These are phyloP conservation scores for Urostyla sp. DNA, from an alignment of 73 alveolate genomes.

Conservation along the genomic window DNA sequence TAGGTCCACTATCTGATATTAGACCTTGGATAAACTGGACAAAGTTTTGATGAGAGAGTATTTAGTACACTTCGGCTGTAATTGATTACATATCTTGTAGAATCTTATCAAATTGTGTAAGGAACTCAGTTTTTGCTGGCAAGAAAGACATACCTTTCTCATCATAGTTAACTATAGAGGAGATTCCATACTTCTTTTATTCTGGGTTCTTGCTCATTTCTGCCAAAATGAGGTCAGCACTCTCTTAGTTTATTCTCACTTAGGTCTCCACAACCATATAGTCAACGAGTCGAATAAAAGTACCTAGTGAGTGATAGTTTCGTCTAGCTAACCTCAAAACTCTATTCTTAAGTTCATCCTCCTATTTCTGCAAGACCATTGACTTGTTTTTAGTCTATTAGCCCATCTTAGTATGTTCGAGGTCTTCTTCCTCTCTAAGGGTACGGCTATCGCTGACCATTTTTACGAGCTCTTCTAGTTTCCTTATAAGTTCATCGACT, in stretches of 20 bases:
- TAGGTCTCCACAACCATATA: conserved; percentile 97
- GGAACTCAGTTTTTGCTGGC: conserved; percentile 88
- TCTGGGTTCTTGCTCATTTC: conserved; percentile 84
- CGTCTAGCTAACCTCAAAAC: conserved; percentile 91
- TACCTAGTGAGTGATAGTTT: conserved; percentile 92
- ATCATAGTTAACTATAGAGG: conserved; percentile 72
- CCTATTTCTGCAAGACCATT: conserved; percentile 92
- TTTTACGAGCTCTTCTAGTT: conserved; percentile 70
- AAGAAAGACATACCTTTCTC: conserved; percentile 71
- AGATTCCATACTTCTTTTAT: conserved; percentile 76
- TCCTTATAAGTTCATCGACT: conserved; percentile 71
- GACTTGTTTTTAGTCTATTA: conserved; percentile 96
- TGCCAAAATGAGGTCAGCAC: conserved; percentile 69
- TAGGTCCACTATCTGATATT: conserved; percentile 69
- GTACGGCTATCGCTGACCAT: conserved; percentile 82
- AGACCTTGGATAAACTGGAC: conserved; percentile 72
- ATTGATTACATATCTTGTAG: conserved; percentile 77
- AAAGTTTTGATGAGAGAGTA: conserved; percentile 70
- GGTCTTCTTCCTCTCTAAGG: conserved; percentile 94
- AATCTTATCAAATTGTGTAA: conserved; percentile 68
- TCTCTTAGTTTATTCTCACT: conserved; percentile 76
- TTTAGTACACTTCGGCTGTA: conserved; percentile 69
- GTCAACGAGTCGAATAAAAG: conserved; percentile 94
- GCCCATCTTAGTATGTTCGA: conserved; percentile 95
- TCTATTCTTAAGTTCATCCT: conserved; percentile 89